Evolutionary conservation across 2,329 filamentous ascomycete genomes (phyloP).

Genomic region (Eutypella sp.): DNA sequence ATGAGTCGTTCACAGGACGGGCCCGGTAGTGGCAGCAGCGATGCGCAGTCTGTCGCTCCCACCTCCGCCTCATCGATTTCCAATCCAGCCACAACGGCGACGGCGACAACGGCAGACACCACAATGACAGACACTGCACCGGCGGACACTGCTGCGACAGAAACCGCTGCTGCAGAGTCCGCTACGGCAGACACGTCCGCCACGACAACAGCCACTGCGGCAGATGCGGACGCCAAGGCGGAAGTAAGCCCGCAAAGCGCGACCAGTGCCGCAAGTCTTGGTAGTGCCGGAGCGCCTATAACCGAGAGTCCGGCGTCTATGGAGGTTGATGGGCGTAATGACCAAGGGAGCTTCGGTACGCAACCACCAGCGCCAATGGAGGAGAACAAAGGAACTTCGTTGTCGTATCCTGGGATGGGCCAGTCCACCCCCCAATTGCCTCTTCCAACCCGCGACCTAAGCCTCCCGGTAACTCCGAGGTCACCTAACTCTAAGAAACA

Average conservation of each 20-base stretch:
- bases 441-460: conserved; percentile 49
- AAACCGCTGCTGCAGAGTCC: conserved; percentile 24
- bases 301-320: conserved; percentile 49
- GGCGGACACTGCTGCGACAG: conserved; percentile 22
- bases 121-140: conserved; percentile 17
- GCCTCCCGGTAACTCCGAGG: conserved; percentile 54
- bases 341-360: conserved; percentile 29
- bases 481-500: conserved; percentile 81
- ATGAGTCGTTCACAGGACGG: conserved; percentile 54
- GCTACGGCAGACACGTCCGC: too few relatives aligned
- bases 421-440: conserved; percentile 37
- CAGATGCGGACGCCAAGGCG: conserved; percentile 25
- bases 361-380: conserved; percentile 45
- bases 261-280: conserved; percentile 35
- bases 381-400: conserved; percentile 44
- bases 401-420: conserved; percentile 52
- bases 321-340: conserved; percentile 45
- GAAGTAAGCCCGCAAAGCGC: conserved; percentile 42
- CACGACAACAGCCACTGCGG: conserved; percentile 28
- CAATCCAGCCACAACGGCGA: background rate
- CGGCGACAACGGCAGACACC: conserved; percentile 27
- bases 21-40: conserved; percentile 21
- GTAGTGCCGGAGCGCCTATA: conserved; percentile 34
- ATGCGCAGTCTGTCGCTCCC: conserved; percentile 14
- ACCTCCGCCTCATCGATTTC: conserved; percentile 9